Conservation (phyloP, 805 yeast genomes). For the Zygosaccharomyces rouxii region DNA sequence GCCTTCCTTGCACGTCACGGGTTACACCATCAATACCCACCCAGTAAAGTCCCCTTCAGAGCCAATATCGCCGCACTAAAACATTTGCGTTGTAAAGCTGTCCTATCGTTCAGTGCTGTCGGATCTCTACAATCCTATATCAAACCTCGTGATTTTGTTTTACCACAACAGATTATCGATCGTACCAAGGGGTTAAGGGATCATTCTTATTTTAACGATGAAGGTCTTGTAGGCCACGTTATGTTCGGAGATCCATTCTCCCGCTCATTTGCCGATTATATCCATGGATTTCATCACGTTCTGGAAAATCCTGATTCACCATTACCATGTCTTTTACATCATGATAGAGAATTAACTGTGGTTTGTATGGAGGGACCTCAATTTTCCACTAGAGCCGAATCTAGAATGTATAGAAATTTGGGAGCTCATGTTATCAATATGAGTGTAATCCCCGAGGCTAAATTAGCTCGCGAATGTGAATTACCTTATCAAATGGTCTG, state of each 20-base stretch:
- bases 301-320: constrained; percentile 49
- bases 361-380: constrained; percentile 99
- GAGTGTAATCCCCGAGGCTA: constrained; percentile 97
- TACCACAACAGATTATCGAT: constrained; percentile 94
- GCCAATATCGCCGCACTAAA: constrained; percentile 97
- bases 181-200: constrained; percentile 94
- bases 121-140: constrained; percentile 90
- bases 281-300: constrained; percentile 55
- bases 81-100: constrained; percentile 76
- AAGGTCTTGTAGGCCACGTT: constrained; percentile 95
- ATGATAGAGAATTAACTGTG: constrained; percentile 69
- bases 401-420: constrained; percentile 76
- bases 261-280: constrained; percentile 57
- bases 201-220: constrained; percentile 77
- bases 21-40: constrained; percentile 78
- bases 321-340: constrained; percentile 64
- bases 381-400: constrained; percentile 94
- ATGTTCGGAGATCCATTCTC: constrained; percentile 98
- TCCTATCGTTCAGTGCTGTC: constrained; percentile 91
- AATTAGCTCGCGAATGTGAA: constrained; percentile 96
- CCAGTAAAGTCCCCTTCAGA: constrained; percentile 84
- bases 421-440: constrained; percentile 95
- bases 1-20: constrained; percentile 98
- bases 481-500: constrained; percentile 96
- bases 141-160: constrained; percentile 92